phyloP scores from a whole-genome alignment of 2,329 filamentous ascomycete genomes.

The Hirsutella minnesotensis region DNA sequence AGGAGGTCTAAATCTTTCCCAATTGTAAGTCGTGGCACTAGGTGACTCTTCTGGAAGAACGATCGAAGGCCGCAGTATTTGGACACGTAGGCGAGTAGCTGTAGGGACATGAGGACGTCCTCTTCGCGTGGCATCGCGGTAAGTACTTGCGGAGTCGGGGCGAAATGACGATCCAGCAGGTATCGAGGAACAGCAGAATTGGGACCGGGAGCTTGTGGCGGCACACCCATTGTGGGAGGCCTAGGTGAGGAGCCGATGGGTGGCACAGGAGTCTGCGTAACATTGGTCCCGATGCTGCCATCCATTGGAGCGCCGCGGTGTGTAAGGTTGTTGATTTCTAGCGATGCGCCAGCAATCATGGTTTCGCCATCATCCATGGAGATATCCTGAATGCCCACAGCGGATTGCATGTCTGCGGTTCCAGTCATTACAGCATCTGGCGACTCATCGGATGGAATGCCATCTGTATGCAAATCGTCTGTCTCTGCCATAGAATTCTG shows the following conservation, averaged over 20 bases:
- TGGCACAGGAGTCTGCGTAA: slow-evolving; percentile 52
- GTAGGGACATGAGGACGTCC: slow-evolving; percentile 94
- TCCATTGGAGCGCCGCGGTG: slow-evolving; percentile 75
- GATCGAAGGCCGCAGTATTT: slow-evolving; percentile 95
- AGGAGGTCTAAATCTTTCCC: slow-evolving; percentile 71
- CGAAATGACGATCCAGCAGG: slow-evolving; percentile 60
- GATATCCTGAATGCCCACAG: slow-evolving; percentile 77
- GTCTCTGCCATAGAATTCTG: slow-evolving; percentile 83
- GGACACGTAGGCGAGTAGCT: slow-evolving; percentile 91
- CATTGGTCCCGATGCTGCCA: slow-evolving; percentile 68
- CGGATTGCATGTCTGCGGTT: slow-evolving; percentile 65
- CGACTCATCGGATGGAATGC: slow-evolving; percentile 66
- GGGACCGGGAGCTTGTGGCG: slow-evolving; percentile 63
- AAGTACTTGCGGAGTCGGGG: slow-evolving; percentile 61
- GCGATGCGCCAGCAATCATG: slow-evolving; percentile 62
- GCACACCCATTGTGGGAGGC: slow-evolving; percentile 56
- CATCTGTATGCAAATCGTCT: slow-evolving; percentile 78
- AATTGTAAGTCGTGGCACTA: slow-evolving; percentile 86
- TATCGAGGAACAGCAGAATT: slow-evolving; percentile 67
- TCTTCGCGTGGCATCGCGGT: slow-evolving; percentile 93
- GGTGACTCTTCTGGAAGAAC: slow-evolving; percentile 90
- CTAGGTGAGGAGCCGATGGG: slow-evolving; percentile 63
- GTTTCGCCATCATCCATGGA: slow-evolving; percentile 68
- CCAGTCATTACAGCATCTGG: slow-evolving; percentile 69
- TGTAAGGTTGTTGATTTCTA: slow-evolving; percentile 69